These are phyloP conservation scores for Acacia acuminata DNA, from an alignment of 306 rosid genomes.

Conservation along the genomic window DNA sequence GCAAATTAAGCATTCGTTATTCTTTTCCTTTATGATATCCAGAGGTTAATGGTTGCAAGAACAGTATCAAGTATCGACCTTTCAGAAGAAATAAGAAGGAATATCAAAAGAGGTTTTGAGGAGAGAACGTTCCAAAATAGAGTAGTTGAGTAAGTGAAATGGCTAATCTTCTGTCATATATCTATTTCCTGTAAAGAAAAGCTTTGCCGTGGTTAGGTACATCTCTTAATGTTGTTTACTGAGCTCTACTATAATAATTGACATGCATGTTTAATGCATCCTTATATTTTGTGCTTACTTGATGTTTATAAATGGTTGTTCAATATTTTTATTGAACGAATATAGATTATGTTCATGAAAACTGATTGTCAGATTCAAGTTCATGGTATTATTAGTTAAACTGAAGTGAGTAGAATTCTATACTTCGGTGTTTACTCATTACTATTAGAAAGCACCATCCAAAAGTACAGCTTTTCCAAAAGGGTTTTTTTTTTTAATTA, in stretches of 20 bases:
- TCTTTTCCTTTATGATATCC: conserved; percentile 30
- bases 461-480: not conserved
- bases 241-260: conserved; percentile 29
- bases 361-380: not conserved
- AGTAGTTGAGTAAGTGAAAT: conserved; percentile 24
- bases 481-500: too few species aligned
- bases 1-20: conserved; percentile 33
- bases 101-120: conserved; percentile 23
- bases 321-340: not conserved
- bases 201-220: conserved; percentile 25
- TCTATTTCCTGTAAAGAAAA: not conserved
- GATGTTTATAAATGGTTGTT: not conserved
- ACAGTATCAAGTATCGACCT: conserved; percentile 10
- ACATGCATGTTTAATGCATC: conserved; percentile 14
- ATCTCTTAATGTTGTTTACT: conserved; percentile 1
- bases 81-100: conserved; percentile 23
- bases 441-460: not conserved
- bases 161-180: conserved; percentile 24
- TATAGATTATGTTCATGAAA: not conserved
- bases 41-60: conserved; percentile 3
- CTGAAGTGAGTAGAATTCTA: not conserved
- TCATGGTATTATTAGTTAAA: not conserved
- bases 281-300: not conserved
- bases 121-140: conserved; percentile 24
- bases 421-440: not conserved